Percentiles rank a stretch among this genome's conserved stretches.
These are phyloP conservation scores for Leccinum subspadiceum DNA, from an alignment of 1,284 basidiomycete genomes.

Conservation along the genomic window DNA sequence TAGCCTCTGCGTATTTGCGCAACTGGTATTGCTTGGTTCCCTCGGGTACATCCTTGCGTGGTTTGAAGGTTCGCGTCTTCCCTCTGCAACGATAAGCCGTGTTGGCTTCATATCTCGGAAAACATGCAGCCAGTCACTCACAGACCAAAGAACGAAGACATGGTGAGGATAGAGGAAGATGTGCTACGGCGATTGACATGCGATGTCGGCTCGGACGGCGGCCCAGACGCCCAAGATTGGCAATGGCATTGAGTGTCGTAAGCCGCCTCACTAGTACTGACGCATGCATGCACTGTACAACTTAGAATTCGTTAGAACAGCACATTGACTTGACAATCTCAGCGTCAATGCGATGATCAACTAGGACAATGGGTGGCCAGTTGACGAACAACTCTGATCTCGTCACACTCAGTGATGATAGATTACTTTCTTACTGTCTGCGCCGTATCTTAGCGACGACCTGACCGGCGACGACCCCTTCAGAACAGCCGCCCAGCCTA, in stretches of 20 bases:
- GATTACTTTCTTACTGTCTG: not conserved
- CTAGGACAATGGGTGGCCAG: constrained; percentile 2
- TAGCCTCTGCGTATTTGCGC: constrained; percentile 96
- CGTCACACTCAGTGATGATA: not conserved
- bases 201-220: not conserved
- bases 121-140: constrained; percentile 40
- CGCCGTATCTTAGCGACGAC: not conserved
- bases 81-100: constrained; percentile 46
- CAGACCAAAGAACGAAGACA: constrained; percentile 87
- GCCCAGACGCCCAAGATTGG: constrained; percentile 16
- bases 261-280: constrained; percentile 2
- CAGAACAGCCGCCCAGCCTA: not conserved
- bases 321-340: not conserved
- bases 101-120: constrained; percentile 9
- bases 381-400: not conserved
- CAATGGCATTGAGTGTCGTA: constrained; percentile 1
- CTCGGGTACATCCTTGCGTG: constrained; percentile 91
- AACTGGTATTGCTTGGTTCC: constrained; percentile 97
- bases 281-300: not conserved
- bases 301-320: not conserved
- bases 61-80: constrained; percentile 95
- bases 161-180: constrained; percentile 30
- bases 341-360: not conserved
- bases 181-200: constrained; percentile 9
- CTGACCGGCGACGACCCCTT: not conserved